Conservation (phyloP, 495 filamentous ascomycete genomes). For the Hypomontagnella monticulosa region DNA sequence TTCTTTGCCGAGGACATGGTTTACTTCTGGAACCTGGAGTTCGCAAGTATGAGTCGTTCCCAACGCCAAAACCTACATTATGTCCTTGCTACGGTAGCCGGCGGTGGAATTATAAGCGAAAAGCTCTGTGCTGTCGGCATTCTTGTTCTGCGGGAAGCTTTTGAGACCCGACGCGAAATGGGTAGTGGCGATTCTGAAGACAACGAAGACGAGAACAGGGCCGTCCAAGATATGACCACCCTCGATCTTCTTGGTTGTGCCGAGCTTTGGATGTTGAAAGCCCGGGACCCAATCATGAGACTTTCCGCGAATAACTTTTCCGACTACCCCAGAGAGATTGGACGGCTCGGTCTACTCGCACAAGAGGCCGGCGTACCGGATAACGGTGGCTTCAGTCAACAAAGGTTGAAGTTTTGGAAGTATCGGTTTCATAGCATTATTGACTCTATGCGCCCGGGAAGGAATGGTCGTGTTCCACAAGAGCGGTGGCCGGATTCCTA, state of each 20-base stretch:
- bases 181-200: constrained; percentile 9
- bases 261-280: constrained; percentile 17
- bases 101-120: constrained; percentile 6
- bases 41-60: constrained; percentile 8
- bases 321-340: constrained; percentile 9
- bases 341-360: constrained; percentile 7
- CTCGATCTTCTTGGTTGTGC: constrained; percentile 9
- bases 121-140: constrained; percentile 13
- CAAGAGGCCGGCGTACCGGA: constrained; percentile 6
- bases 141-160: constrained; percentile 11
- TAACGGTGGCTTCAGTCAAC: constrained; percentile 10
- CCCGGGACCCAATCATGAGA: constrained; percentile 10
- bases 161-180: constrained; percentile 11
- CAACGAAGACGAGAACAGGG: constrained; percentile 6
- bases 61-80: constrained; percentile 13
- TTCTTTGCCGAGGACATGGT: constrained; percentile 18
- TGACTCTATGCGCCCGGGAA: constrained; percentile 3
- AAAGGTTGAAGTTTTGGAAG: constrained; percentile 4
- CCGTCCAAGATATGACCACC: constrained; percentile 2
- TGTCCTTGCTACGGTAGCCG: constrained; percentile 9
- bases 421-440: background rate
- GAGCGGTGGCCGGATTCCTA: constrained; percentile 10
- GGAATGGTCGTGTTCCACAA: constrained; percentile 3
- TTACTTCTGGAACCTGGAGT: constrained; percentile 11
- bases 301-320: constrained; percentile 12